Evolutionary conservation across 345 rosid genomes (phyloP).

Genomic region (Populus pruinosa): DNA sequence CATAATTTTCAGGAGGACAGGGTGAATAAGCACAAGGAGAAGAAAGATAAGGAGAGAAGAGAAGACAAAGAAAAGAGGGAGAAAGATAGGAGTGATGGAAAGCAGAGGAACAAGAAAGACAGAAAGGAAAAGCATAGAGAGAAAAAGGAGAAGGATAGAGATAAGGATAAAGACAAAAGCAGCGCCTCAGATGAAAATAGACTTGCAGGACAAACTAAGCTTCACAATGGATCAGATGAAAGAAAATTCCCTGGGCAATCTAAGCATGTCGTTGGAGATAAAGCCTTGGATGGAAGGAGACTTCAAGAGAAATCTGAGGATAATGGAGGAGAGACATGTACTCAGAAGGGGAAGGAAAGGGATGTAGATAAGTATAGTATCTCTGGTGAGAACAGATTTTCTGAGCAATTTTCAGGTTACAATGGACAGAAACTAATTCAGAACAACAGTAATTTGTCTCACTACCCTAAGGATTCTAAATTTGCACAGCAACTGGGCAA

Average conservation of each 20-base stretch:
- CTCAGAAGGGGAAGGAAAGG: no score
- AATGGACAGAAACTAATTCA: slow-evolving; percentile 25
- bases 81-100: slow-evolving; percentile 55
- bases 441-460: slow-evolving; percentile 4
- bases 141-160: slow-evolving; percentile 11
- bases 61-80: slow-evolving; percentile 50
- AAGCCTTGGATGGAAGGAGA: neutral
- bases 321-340: neutral
- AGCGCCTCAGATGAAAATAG: slow-evolving; percentile 32
- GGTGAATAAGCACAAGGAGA: slow-evolving; percentile 54
- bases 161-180: slow-evolving; percentile 39
- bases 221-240: slow-evolving; percentile 25
- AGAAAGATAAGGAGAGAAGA: slow-evolving; percentile 47
- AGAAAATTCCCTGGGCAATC: slow-evolving; percentile 25
- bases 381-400: no score
- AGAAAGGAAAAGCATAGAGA: slow-evolving; percentile 42
- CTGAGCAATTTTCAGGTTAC: no score
- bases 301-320: neutral
- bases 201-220: slow-evolving; percentile 16
- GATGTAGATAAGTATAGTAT: no score
- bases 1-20: slow-evolving; percentile 39
- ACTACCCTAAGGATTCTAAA: slow-evolving; percentile 36
- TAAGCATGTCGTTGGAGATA: slow-evolving; percentile 27
- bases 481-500: slow-evolving; percentile 47
- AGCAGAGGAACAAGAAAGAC: slow-evolving; percentile 40